Evolutionary conservation across 1,284 basidiomycete genomes (phyloP).

Genomic region (Microbotryum intermedium): DNA sequence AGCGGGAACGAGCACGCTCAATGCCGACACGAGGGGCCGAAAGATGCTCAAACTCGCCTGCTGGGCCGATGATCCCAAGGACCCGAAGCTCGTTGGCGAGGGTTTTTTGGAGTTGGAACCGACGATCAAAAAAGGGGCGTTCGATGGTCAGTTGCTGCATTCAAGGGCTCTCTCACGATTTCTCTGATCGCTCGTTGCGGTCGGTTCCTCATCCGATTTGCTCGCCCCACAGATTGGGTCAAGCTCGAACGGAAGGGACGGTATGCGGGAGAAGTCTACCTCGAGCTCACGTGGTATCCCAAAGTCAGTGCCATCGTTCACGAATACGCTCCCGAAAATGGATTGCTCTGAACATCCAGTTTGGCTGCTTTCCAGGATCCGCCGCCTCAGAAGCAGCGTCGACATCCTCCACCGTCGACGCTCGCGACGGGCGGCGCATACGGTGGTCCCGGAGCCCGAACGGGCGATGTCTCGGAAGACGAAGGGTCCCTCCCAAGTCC

Average conservation of each 20-base stretch:
- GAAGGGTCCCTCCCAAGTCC: neutral
- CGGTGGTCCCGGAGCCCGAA: constrained; percentile 18
- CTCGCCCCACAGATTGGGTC: constrained; percentile 70
- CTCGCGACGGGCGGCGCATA: neutral
- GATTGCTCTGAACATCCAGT: neutral
- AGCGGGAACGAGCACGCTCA: constrained; percentile 75
- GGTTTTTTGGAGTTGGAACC: constrained; percentile 76
- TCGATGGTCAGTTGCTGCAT: constrained; percentile 62
- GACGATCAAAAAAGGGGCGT: constrained; percentile 87
- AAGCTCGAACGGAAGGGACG: constrained; percentile 78
- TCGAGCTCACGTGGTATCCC: constrained; percentile 92
- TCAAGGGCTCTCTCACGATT: constrained; percentile 1
- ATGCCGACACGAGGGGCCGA: constrained; percentile 39
- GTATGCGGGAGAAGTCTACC: constrained; percentile 84
- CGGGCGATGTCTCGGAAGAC: neutral
- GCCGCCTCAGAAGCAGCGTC: neutral
- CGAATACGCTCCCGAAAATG: neutral
- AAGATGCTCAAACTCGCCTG: constrained; percentile 63
- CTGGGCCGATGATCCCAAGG: constrained; percentile 89
- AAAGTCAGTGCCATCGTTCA: constrained; percentile 54
- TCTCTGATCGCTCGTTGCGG: neutral
- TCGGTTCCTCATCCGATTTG: neutral
- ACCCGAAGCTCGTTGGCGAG: constrained; percentile 94
- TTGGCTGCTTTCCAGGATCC: neutral
- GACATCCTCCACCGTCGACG: neutral